Base-by-base conservation (phyloP, 2,329 filamentous ascomycete genomes). In the Simplicillium aogashimaense region DNA sequence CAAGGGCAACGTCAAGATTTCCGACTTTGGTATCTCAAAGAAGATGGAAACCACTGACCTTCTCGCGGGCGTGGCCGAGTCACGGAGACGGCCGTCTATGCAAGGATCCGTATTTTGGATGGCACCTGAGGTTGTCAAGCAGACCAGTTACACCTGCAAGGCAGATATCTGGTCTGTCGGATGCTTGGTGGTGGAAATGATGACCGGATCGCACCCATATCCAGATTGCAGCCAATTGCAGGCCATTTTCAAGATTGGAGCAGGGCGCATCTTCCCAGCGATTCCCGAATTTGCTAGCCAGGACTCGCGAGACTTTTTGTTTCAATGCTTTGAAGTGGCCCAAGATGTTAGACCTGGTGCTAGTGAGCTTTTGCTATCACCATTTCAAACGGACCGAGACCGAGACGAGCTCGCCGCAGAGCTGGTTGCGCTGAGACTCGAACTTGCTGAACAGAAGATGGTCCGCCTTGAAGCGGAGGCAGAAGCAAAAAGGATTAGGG, bases 41-140 rank as follows among this genome's bases (percentile, higher is more conserved):
- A 94, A 94, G 60, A 84, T 97, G 32, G 90, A 97, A 63, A 88
- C 88, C 12, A 83, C 86, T 42, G 92, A 89, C 44, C 77, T 95
- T 35, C 77, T 94, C 36, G 79, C 61, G 55, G 81, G 71, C 51
- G 81, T 69, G 55, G 76, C 72, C 54, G 81, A 79, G 61, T 79
- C 74, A 61, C 81, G 78, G 58, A 72, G 83, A 53, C 70, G 79
- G 5, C 78, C 80, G 3, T 97, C 90, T 2, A 76, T 98, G 3
- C 92, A 98, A 61, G 92, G 92, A 12, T 95, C 88, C 18, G 92
- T 98, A 39, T 98, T 95, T 67, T 98, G 92, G 92, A 98, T 98
- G 92, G 92, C 92, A 1, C 92, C 92, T 8, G 92, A 98, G 66
- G 92, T 98, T 15, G 92, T 98, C 46, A 92, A 92, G 55, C 92